Percentiles rank a stretch among this genome's conserved stretches.
Conservation (phyloP, 2,329 filamentous ascomycete species). For the Aureobasidium pullulans region DNA sequence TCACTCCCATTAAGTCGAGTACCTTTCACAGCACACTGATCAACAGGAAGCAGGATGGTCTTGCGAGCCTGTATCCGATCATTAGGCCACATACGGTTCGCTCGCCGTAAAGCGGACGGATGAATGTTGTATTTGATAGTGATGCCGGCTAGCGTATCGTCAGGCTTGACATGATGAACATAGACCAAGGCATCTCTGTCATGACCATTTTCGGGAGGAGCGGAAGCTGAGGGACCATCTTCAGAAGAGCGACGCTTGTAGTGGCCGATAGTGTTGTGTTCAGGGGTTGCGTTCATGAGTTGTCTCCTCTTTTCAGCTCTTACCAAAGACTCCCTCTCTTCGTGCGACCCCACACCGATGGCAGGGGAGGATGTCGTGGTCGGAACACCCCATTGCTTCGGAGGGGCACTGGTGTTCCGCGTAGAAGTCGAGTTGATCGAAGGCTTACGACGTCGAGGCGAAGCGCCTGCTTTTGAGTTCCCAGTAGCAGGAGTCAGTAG, state of each 20-base stretch:
- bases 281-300: conserved; percentile 31
- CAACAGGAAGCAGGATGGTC: conserved; percentile 76
- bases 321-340: conserved; percentile 40
- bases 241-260: conserved; percentile 64
- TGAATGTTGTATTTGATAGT: conserved; percentile 85
- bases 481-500: conserved; percentile 25
- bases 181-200: conserved; percentile 77
- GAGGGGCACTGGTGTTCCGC: conserved; percentile 29
- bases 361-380: conserved; percentile 27
- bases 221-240: conserved; percentile 44
- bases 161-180: conserved; percentile 73
- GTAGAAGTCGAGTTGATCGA: conserved; percentile 24
- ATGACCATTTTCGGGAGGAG: conserved; percentile 50
- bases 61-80: conserved; percentile 82
- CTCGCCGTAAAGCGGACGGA: conserved; percentile 72
- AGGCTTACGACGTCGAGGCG: conserved; percentile 8
- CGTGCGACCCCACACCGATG: conserved; percentile 36
- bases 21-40: conserved; percentile 79
- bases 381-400: conserved; percentile 42
- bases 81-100: conserved; percentile 91
- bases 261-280: conserved; percentile 39
- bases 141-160: conserved; percentile 85
- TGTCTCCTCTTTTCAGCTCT: conserved; percentile 44
- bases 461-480: conserved; percentile 2
- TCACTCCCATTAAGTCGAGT: conserved; percentile 41